These are phyloP conservation scores for Candida koratica DNA, from an alignment of 805 yeast genomes.

Conservation along the genomic window DNA sequence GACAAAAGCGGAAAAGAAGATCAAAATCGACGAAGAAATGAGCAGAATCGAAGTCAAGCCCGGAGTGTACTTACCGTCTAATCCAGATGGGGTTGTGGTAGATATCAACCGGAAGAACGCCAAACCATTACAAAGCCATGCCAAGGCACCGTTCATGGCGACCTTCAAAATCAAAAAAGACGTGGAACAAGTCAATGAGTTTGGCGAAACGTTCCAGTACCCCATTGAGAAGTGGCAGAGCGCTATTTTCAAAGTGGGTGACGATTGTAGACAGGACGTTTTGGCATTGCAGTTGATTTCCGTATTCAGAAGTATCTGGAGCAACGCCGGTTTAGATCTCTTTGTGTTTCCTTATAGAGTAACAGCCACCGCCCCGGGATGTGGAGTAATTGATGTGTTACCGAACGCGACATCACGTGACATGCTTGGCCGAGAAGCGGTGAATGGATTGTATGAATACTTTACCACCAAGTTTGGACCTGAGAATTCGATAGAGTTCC, in stretches of 20 bases:
- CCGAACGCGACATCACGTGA: constrained; percentile 95
- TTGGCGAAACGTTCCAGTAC: constrained; percentile 25
- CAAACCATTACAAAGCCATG: constrained; percentile 93
- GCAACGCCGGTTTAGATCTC: constrained; percentile 79
- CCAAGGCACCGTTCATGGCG: constrained; percentile 98
- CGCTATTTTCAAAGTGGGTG: constrained; percentile 98
- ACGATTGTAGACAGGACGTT: constrained; percentile 97
- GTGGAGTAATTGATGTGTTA: constrained; percentile 97
- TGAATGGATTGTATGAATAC: constrained; percentile 91
- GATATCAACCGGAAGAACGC: constrained; percentile 93
- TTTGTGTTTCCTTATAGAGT: constrained; percentile 92
- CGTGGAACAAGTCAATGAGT: constrained; percentile 41
- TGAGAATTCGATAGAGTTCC: constrained; percentile 86
- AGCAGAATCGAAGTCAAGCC: constrained; percentile 31
- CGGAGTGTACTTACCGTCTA: constrained; percentile 91
- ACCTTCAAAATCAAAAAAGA: constrained; percentile 77
- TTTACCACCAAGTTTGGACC: constrained; percentile 90
- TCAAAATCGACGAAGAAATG: constrained; percentile 96
- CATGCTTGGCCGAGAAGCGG: constrained; percentile 98
- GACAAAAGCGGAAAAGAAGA: constrained; percentile 93
- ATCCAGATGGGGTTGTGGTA: constrained; percentile 91
- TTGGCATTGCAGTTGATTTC: constrained; percentile 89
- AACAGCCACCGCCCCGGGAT: constrained; percentile 98
- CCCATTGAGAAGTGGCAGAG: constrained; percentile 77
- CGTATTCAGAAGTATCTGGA: constrained; percentile 88